These are phyloP conservation scores for Eutrema yunnanense DNA, from an alignment of 345 rosid species.

Conservation along the genomic window DNA sequence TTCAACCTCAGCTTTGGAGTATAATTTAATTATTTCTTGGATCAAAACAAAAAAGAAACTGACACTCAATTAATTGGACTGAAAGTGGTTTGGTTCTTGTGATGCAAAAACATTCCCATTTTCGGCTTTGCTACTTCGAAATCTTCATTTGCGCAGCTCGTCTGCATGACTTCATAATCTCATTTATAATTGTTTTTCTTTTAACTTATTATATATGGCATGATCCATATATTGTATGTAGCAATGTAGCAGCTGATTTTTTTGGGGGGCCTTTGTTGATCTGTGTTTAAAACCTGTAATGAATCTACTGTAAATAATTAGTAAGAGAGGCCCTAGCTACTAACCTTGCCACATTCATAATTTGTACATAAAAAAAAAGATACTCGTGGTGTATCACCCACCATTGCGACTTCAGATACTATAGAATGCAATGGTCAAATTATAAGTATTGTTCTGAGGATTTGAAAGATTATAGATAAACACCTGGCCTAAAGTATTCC, in stretches of 20 bases:
- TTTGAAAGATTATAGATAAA: no score
- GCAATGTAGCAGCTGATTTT: neutral
- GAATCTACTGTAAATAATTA: neutral
- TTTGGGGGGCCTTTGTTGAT: neutral
- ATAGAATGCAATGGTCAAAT: neutral
- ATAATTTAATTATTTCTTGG: neutral
- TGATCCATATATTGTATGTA: neutral
- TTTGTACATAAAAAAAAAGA: no score
- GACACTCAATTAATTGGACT: constrained; percentile 4
- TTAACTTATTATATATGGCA: neutral
- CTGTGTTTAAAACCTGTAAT: neutral
- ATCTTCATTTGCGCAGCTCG: neutral
- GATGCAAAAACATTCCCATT: constrained; percentile 14
- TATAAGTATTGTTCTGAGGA: neutral
- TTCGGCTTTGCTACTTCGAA: constrained; percentile 10
- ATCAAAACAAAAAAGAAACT: neutral
- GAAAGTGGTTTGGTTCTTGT: constrained; percentile 9
- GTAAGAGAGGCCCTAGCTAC: neutral
- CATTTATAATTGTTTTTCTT: neutral
- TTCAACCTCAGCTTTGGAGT: constrained; percentile 1
- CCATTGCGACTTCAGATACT: no score
- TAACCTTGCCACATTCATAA: no score
- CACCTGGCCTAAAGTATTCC: no score
- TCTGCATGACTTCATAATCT: neutral
- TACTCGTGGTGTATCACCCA: no score